Percentiles rank a stretch among this genome's conserved stretches.
Evolutionary conservation across 495 filamentous ascomycete genomes (phyloP).

Genomic region (Bryoglossum gracile): DNA sequence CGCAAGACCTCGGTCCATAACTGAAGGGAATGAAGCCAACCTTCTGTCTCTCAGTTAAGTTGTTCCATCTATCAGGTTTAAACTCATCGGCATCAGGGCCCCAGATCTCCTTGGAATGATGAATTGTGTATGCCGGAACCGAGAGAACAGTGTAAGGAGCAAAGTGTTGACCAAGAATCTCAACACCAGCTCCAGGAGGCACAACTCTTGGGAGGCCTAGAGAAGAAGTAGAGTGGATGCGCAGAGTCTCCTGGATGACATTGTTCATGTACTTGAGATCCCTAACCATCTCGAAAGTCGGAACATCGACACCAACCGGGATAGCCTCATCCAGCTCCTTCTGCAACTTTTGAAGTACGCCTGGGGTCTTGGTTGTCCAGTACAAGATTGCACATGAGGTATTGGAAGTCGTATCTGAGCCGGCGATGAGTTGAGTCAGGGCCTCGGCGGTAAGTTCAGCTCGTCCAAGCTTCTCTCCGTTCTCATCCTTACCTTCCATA

Average conservation of each 20-base stretch:
- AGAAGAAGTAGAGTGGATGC: constrained; percentile 81
- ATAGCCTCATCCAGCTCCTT: constrained; percentile 64
- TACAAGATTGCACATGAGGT: constrained; percentile 81
- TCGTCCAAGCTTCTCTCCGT: constrained; percentile 62
- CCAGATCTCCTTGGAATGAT: constrained; percentile 79
- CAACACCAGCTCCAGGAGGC: constrained; percentile 40
- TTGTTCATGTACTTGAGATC: constrained; percentile 71
- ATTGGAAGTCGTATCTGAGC: constrained; percentile 85
- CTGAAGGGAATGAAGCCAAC: constrained; percentile 80
- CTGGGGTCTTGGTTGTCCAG: constrained; percentile 61
- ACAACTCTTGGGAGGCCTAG: constrained; percentile 82
- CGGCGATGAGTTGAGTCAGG: constrained; percentile 83
- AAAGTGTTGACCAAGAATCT: constrained; percentile 54
- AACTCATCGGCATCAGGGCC: constrained; percentile 73
- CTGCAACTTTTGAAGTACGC: constrained; percentile 65
- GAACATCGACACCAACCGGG: constrained; percentile 52
- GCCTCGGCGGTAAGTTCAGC: constrained; percentile 84
- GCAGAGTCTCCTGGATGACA: constrained; percentile 84
- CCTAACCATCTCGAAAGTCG: constrained; percentile 61
- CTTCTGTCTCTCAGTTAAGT: constrained; percentile 58
- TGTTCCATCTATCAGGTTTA: constrained; percentile 68
- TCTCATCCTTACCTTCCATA: constrained; percentile 81
- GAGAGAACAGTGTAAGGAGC: constrained; percentile 67
- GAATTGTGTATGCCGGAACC: constrained; percentile 83
- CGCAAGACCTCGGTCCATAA: constrained; percentile 72